Evolutionary conservation across 192 early-diverging fungal species (phyloP).

Genomic region (Podila epicladia): DNA sequence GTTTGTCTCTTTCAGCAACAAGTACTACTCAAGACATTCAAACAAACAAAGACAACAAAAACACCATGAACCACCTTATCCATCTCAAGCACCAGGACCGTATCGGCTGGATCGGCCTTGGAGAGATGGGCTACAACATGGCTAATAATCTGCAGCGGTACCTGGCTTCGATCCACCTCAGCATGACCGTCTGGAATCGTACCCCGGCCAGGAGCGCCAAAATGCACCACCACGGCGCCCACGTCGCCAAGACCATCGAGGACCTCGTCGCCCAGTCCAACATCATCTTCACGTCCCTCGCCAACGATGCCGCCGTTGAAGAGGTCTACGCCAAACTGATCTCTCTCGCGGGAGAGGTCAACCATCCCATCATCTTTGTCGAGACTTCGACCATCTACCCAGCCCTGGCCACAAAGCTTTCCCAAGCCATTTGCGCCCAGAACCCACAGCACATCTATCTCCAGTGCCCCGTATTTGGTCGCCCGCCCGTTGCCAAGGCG

Average conservation of each 20-base stretch:
- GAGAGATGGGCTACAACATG: constrained; percentile 57
- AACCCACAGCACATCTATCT: constrained; percentile 35
- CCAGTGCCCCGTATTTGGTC: constrained; percentile 59
- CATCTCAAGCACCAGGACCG: constrained; percentile 46
- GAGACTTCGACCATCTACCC: constrained; percentile 72
- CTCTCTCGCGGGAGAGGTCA: constrained; percentile 27
- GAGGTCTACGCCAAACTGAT: constrained; percentile 59
- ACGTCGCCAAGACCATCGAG: constrained; percentile 44
- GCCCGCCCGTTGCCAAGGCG: constrained; percentile 32
- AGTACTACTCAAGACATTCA: no score
- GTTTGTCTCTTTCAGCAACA: no score
- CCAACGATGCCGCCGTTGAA: constrained; percentile 67
- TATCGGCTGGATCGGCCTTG: constrained; percentile 48
- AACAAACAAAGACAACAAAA: not conserved
- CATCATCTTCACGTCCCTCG: constrained; percentile 70
- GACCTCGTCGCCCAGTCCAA: constrained; percentile 58
- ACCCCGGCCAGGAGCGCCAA: constrained; percentile 53
- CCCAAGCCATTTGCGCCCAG: constrained; percentile 27
- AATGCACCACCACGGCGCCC: constrained; percentile 56
- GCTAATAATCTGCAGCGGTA: constrained; percentile 68
- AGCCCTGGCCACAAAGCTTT: constrained; percentile 39
- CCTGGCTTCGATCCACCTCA: constrained; percentile 44
- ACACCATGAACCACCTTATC: constrained; percentile 21
- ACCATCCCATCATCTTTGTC: constrained; percentile 62
- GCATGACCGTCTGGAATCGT: constrained; percentile 73